Base-by-base conservation (phyloP, 192 early-diverging fungal genomes). In the Backusella liffmaniae region DNA sequence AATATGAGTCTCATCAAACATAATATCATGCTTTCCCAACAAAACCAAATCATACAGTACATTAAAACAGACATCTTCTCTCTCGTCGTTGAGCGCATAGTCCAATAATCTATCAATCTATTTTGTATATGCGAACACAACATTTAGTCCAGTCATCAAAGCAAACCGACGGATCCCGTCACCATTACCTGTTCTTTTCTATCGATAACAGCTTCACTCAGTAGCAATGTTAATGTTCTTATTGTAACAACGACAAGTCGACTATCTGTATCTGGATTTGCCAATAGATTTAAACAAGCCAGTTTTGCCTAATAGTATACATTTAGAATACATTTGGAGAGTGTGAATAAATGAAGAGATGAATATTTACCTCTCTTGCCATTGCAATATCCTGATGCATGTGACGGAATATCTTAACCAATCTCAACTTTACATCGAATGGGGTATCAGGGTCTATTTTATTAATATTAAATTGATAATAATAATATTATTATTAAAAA, bases 401-500 rank as follows among this genome's bases (percentile, higher is more conserved):
- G 66, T 87, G 86, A 30, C 86, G 83, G 68, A 87, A 82, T 51
- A 87, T 83, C n/a, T 80, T 76, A 37, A 87, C 79, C 26, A 84
- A 66, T 66, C 77, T 44, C 16, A 78, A 75, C 37, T 74, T 73
- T 30, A 83, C 66, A 10, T 82, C 76, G 3, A 82, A 67, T 13
- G 82, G 77, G 15, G 80, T 83, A 39, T 77, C 77, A 35, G 59
- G 59, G 39, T 79, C 77, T n/a, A 74, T 74, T 30, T 44, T 10
- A 76, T 62, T 29, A 12, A 62, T 29, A 29, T 62, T 62, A 10
- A 4, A 62, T 62, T 56, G 37, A 26, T 37, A 32, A 37, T 32
- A 1, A 32, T 49, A 56, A 34, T 3, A 10, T 16, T 34, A 37
- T 42, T 36, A 34, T 34, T 26, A 23, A 26, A 59, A 59, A 59